These are phyloP conservation scores for Nevesoporus exiguus DNA, from an alignment of 768 basidiomycete species.

Conservation along the genomic window DNA sequence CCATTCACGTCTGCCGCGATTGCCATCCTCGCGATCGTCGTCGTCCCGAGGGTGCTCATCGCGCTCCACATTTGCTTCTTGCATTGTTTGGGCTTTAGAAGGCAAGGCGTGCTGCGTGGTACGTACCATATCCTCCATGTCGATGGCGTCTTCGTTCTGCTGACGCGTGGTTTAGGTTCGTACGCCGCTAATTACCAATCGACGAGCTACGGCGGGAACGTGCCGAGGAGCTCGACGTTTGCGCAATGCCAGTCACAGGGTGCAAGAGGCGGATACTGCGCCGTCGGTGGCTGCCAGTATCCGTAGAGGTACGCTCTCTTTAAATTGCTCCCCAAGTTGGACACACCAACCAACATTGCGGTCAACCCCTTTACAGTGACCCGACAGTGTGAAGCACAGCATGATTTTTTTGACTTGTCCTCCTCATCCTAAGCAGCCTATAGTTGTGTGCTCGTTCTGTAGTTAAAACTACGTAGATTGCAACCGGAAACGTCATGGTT, in stretches of 20 bases:
- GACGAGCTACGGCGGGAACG: conserved; percentile 18
- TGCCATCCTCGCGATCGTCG: not conserved
- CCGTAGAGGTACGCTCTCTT: no score
- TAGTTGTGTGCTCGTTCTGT: no score
- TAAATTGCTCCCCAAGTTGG: no score
- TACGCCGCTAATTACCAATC: conserved; percentile 19
- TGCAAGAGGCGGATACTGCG: no score
- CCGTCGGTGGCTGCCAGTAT: no score
- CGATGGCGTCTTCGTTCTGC: not conserved
- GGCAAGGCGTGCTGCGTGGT: conserved; percentile 9
- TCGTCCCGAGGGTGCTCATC: not conserved
- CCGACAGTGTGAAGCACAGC: no score
- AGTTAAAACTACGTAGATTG: no score
- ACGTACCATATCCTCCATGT: not conserved
- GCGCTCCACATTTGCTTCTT: not conserved
- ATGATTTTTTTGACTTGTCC: no score
- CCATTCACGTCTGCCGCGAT: not conserved
- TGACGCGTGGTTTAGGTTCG: conserved; percentile 4
- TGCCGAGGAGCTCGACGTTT: conserved; percentile 8
- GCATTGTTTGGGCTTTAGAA: not conserved
- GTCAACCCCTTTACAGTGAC: no score
- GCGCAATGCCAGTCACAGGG: conserved; percentile 8
- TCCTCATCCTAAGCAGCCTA: no score
- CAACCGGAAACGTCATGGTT: no score
- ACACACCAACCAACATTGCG: no score